Percentiles rank a stretch among this genome's conserved stretches.
Conservation (phyloP, 805 yeast genomes). For the Schwanniomyces yamadae region DNA sequence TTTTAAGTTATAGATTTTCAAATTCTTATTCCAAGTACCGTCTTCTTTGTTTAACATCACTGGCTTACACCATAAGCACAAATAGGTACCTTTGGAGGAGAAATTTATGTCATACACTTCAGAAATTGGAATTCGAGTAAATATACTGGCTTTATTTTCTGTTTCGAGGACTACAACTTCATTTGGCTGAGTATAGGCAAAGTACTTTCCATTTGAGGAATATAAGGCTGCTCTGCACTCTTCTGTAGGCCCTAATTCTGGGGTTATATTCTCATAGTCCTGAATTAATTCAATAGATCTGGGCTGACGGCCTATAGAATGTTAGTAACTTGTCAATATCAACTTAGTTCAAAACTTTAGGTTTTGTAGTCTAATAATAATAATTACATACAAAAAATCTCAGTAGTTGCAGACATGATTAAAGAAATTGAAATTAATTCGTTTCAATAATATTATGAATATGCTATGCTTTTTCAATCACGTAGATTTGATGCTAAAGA, state of each 20-base stretch:
- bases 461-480: conserved; percentile 1
- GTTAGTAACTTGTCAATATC: conserved; percentile 7
- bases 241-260: conserved; percentile 32
- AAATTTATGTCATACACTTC: conserved; percentile 83
- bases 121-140: conserved; percentile 49
- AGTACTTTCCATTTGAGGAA: conserved; percentile 63
- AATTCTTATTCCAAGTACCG: conserved; percentile 77
- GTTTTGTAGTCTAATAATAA: neutral
- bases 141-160: conserved; percentile 38
- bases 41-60: conserved; percentile 58
- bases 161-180: conserved; percentile 59
- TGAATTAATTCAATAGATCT: conserved; percentile 52
- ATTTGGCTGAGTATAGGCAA: conserved; percentile 71
- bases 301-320: conserved; percentile 53
- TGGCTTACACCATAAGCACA: conserved; percentile 91
- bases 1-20: conserved; percentile 65
- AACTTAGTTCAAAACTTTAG: neutral
- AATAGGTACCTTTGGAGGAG: conserved; percentile 81
- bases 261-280: conserved; percentile 36
- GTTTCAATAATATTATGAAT: neutral
- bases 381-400: conserved; percentile 36
- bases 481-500: neutral
- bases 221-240: conserved; percentile 67
- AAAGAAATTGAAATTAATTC: neutral
- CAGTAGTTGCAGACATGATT: conserved; percentile 35